Evolutionary conservation across 2,329 filamentous ascomycete genomes (phyloP).

Genomic region (Colletotrichum magnum): DNA sequence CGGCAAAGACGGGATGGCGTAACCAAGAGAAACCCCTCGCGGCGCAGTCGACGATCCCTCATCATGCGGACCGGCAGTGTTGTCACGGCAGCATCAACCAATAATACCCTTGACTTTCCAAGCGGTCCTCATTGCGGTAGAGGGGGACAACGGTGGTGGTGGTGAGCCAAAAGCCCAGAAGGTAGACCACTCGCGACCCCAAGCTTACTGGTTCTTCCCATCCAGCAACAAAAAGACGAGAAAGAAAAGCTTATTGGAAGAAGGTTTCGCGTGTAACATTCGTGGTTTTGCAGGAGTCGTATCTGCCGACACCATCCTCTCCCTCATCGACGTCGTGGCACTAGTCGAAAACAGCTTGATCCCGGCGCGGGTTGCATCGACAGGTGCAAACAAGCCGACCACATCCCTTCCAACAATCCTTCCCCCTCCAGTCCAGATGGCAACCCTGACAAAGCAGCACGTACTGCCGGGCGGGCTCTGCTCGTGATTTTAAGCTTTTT

Average conservation of each 20-base stretch:
- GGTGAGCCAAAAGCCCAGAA: background rate
- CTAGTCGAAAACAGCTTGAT: conserved; percentile 20
- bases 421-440: background rate
- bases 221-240: background rate
- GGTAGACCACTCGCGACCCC: too few relatives aligned
- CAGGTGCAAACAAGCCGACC: background rate
- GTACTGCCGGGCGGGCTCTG: conserved; percentile 1
- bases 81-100: conserved; percentile 11
- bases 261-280: conserved; percentile 34
- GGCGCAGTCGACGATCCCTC: background rate
- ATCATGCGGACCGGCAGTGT: background rate
- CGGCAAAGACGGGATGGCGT: conserved; percentile 11
- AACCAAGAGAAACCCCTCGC: background rate
- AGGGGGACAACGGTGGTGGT: too few relatives aligned
- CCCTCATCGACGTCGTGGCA: conserved; percentile 3
- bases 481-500: conserved; percentile 15
- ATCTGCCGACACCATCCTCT: conserved; percentile 21
- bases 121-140: background rate
- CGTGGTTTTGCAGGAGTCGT: conserved; percentile 30
- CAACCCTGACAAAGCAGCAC: conserved; percentile 8
- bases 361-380: conserved; percentile 23
- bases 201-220: conserved; percentile 7
- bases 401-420: background rate
- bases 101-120: background rate
- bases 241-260: conserved; percentile 11